A percentile compares a stretch with the other conserved stretches of the same genome.
Conservation (phyloP, 2,329 filamentous ascomycete species). For the Amesomyces nigricolor region DNA sequence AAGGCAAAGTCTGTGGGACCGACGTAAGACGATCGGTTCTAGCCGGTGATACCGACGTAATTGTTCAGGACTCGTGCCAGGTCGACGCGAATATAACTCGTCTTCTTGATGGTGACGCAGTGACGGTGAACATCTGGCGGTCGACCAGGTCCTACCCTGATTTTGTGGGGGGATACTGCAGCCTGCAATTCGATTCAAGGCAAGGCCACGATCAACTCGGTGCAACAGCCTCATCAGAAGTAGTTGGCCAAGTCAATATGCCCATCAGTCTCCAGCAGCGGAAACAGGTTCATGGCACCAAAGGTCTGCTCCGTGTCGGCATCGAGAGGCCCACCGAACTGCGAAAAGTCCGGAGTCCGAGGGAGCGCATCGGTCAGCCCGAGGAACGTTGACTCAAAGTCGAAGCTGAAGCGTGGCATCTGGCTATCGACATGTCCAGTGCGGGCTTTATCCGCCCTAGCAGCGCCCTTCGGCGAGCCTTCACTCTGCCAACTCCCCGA, state of each 20-base stretch:
- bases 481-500: background rate
- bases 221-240: slow-evolving; percentile 24
- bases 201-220: background rate
- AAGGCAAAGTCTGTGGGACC: too few species aligned
- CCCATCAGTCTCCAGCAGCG: slow-evolving; percentile 45
- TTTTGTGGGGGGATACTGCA: too few species aligned
- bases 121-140: too few species aligned
- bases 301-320: slow-evolving; percentile 39
- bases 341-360: slow-evolving; percentile 38
- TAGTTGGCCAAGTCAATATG: slow-evolving; percentile 47
- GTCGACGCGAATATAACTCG: too few species aligned
- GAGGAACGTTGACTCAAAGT: slow-evolving; percentile 24
- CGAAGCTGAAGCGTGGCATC: slow-evolving; percentile 22
- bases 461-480: background rate
- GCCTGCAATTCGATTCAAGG: too few species aligned
- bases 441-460: slow-evolving; percentile 4
- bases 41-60: too few species aligned
- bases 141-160: too few species aligned
- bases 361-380: slow-evolving; percentile 35
- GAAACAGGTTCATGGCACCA: slow-evolving; percentile 45
- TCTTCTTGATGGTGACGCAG: too few species aligned
- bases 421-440: slow-evolving; percentile 1
- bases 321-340: slow-evolving; percentile 35
- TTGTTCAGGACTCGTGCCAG: too few species aligned
- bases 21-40: too few species aligned